These are phyloP conservation scores for Cylindricascospora bacillispora DNA, from an alignment of 1,139 yeast species.

Conservation along the genomic window DNA sequence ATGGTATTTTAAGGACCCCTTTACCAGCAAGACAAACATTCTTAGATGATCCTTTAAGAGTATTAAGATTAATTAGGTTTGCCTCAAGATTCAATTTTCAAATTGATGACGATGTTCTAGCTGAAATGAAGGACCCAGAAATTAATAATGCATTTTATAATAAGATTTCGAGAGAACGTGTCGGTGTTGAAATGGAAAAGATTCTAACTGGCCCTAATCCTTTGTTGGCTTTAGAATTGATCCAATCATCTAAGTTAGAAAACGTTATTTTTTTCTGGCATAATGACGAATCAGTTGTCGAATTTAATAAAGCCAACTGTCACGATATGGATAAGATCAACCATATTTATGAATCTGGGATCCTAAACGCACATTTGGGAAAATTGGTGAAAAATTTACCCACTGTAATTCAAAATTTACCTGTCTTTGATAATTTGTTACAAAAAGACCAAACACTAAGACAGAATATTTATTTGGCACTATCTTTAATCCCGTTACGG, in stretches of 20 bases:
- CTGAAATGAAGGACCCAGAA: constrained; percentile 51
- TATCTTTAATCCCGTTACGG: constrained; percentile 16
- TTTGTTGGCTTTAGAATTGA: constrained; percentile 46
- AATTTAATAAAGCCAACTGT: constrained; percentile 11
- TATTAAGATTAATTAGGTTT: constrained; percentile 71
- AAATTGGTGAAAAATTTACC: constrained; percentile 7
- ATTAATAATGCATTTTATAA: constrained; percentile 47
- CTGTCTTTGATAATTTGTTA: constrained; percentile 3
- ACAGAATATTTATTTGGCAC: constrained; percentile 13
- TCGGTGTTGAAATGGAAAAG: constrained; percentile 77
- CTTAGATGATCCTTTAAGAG: constrained; percentile 85
- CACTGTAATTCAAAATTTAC: constrained; percentile 5
- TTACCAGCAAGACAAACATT: constrained; percentile 74
- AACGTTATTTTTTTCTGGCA: constrained; percentile 41
- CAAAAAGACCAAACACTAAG: constrained; percentile 7
- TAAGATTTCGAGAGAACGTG: constrained; percentile 82
- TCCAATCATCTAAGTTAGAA: constrained; percentile 43
- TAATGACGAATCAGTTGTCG: constrained; percentile 12
- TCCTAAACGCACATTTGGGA: constrained; percentile 11
- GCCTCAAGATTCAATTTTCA: constrained; percentile 65
- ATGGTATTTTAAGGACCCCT: constrained; percentile 77
- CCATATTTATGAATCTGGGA: constrained; percentile 6
- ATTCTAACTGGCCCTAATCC: constrained; percentile 55
- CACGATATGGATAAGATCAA: constrained; percentile 7
- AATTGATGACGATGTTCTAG: constrained; percentile 45